phyloP scores from a whole-genome alignment of 2,329 filamentous ascomycete species.

The Pseudogymnoascus sp. region DNA sequence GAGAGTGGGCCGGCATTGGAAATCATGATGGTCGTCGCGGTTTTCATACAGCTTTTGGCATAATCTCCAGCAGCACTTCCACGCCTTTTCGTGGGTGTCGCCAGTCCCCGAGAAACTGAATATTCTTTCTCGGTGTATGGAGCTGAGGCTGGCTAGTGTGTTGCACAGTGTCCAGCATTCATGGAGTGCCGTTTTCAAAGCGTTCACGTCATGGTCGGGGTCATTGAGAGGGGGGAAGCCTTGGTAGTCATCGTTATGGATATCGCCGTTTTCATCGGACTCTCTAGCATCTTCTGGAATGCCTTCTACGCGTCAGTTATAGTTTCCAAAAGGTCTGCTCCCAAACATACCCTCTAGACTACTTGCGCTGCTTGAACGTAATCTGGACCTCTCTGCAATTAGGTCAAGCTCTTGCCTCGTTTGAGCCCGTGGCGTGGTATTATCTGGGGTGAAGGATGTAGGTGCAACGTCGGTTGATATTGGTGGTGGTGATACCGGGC shows the following conservation, averaged over 20 bases:
- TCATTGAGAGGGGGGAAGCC: background rate
- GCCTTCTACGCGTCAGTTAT: conserved; percentile 24
- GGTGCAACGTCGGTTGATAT: conserved; percentile 68
- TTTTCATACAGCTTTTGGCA: conserved; percentile 85
- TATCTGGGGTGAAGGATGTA: conserved; percentile 56
- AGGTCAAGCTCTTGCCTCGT: conserved; percentile 66
- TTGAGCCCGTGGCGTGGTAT: conserved; percentile 73
- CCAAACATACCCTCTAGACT: conserved; percentile 64
- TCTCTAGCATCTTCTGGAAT: conserved; percentile 34
- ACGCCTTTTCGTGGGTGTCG: conserved; percentile 76
- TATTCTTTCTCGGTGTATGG: conserved; percentile 69
- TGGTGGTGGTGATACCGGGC: conserved; percentile 49
- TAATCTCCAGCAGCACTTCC: conserved; percentile 89
- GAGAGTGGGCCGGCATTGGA: conserved; percentile 64
- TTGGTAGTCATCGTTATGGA: conserved; percentile 26
- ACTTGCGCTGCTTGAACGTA: conserved; percentile 59
- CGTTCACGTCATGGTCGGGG: conserved; percentile 54
- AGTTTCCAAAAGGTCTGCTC: conserved; percentile 9
- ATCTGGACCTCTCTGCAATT: conserved; percentile 42
- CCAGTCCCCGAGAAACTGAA: conserved; percentile 65
- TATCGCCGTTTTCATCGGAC: conserved; percentile 45
- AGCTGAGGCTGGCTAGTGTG: conserved; percentile 76
- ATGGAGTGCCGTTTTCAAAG: conserved; percentile 67
- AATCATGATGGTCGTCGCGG: conserved; percentile 60
- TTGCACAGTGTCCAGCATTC: conserved; percentile 96